A percentile compares a stretch with the other conserved stretches of the same genome.
These are phyloP conservation scores for Schoenoplectus triqueter DNA, from an alignment of 202 grass and related monocot species.

Conservation along the genomic window DNA sequence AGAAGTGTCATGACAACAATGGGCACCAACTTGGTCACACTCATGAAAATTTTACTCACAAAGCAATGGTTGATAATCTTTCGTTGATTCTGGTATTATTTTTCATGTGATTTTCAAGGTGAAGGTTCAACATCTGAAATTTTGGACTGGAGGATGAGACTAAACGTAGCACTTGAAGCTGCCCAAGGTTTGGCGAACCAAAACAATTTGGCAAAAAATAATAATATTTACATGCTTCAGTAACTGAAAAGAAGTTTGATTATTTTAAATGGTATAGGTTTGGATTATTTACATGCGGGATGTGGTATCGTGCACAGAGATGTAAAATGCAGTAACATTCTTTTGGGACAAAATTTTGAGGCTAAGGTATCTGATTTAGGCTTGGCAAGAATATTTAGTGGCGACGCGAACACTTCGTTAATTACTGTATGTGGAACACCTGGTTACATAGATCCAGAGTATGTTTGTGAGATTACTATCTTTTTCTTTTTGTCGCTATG, in stretches of 20 bases:
- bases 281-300: conserved; percentile 52
- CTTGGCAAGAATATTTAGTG: conserved; percentile 40
- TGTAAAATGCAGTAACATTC: conserved; percentile 58
- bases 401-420: conserved; percentile 13
- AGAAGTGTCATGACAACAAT: neutral
- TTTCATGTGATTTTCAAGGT: conserved; percentile 7
- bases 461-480: neutral
- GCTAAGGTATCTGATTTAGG: conserved; percentile 63
- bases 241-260: neutral
- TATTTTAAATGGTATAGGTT: conserved; percentile 18
- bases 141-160: conserved; percentile 41
- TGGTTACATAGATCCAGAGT: conserved; percentile 57
- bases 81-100: neutral
- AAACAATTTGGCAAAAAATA: neutral
- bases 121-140: neutral
- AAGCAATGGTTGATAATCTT: neutral
- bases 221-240: neutral
- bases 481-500: no score
- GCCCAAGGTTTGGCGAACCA: conserved; percentile 43
- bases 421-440: conserved; percentile 41
- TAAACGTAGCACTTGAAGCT: conserved; percentile 43
- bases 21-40: no score
- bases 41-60: neutral
- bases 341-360: conserved; percentile 41
- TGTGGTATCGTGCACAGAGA: conserved; percentile 56